A percentile compares a stretch with the other conserved stretches of the same genome.
Evolutionary conservation across 441 rosid species (phyloP).

Genomic region (Bruguiera hainesii): DNA sequence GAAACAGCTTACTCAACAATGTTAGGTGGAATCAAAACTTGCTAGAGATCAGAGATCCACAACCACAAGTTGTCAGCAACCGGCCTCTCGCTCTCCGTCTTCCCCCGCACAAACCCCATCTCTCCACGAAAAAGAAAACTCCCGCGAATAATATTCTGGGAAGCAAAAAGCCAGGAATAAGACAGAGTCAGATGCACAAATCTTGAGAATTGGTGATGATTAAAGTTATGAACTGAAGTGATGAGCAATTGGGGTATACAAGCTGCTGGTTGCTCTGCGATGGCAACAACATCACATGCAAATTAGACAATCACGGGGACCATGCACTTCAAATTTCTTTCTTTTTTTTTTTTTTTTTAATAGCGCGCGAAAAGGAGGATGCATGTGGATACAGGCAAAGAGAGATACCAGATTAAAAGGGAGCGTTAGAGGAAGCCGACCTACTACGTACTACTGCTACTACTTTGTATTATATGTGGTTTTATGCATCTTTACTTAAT

Average conservation of each 20-base stretch:
- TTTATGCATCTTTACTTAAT: neutral
- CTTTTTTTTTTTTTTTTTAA: neutral
- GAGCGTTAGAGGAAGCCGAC: neutral
- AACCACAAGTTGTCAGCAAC: constrained; percentile 5
- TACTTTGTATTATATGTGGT: neutral
- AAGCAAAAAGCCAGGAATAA: constrained; percentile 6
- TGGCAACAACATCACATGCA: constrained; percentile 36
- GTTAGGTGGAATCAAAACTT: constrained; percentile 15
- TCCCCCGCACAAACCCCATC: neutral
- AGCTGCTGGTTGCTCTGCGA: constrained; percentile 47
- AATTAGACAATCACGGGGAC: constrained; percentile 24
- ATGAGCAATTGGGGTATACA: constrained; percentile 12
- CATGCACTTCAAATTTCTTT: neutral
- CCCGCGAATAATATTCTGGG: constrained; percentile 5
- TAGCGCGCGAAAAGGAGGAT: constrained; percentile 32
- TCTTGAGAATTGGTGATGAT: neutral
- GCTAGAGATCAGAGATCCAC: constrained; percentile 9
- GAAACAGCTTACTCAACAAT: constrained; percentile 23
- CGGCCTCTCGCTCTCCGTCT: neutral
- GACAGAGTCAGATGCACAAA: constrained; percentile 7
- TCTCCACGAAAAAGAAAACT: neutral
- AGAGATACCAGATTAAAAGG: constrained; percentile 7
- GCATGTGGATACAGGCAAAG: constrained; percentile 38
- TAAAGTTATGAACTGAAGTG: constrained; percentile 7
- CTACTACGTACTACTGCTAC: neutral